Conservation (phyloP, 2,329 filamentous ascomycete species). For the Aquanectria penicillioides region DNA sequence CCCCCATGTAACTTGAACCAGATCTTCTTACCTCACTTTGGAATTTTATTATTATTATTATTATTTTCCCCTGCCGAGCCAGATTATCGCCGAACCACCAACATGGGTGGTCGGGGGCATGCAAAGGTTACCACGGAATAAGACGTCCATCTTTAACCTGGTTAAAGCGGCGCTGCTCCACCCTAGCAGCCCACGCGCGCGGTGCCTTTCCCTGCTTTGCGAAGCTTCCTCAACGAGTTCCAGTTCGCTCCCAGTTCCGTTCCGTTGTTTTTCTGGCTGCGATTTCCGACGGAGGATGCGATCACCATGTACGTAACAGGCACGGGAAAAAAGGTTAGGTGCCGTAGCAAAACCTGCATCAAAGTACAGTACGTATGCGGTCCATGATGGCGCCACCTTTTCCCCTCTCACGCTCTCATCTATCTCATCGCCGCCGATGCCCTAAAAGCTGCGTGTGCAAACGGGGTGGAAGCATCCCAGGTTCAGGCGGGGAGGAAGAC, state of each 20-base stretch:
- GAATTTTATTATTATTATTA: not conserved
- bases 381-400: conserved; percentile 5
- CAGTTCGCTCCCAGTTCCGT: conserved; percentile 13
- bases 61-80: conserved; percentile 18
- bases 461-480: no score
- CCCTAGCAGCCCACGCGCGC: not conserved
- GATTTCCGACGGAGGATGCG: conserved; percentile 1
- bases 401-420: no score
- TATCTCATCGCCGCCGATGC: no score
- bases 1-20: not conserved
- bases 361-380: not conserved
- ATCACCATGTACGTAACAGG: not conserved
- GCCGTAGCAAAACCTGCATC: not conserved
- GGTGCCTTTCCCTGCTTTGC: not conserved
- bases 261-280: not conserved
- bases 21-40: not conserved
- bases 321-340: not conserved
- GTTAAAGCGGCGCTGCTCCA: conserved; percentile 16
- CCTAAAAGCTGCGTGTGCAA: no score
- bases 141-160: no score
- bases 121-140: no score
- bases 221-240: conserved; percentile 39
- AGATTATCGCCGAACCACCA: conserved; percentile 21
- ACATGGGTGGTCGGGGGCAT: conserved; percentile 7
- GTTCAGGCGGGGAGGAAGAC: no score